Evolutionary conservation across 164 flowering plant genomes (phyloP), one percentile per base, ranked within the genome.

Genomic region (Houttuynia cordata): DNA sequence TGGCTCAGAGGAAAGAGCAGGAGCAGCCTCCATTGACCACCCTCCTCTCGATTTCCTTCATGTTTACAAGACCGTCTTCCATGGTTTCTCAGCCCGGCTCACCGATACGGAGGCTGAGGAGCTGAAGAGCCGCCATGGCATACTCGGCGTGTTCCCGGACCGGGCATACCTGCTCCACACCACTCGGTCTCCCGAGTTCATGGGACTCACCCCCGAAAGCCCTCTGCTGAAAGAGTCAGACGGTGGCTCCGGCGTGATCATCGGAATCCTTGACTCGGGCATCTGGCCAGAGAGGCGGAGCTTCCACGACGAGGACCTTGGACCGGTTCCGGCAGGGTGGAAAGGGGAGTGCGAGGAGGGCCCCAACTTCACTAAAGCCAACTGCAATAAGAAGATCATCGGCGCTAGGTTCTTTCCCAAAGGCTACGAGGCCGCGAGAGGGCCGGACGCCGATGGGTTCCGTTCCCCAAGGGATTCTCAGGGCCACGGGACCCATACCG

Each of bases 401-500:
- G 86, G 89, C 0, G 86, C 84, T 0, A 62, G 80, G 24, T 74
- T 57, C 49, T 83, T 77, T 51, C 10, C 62, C 10, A 57, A 34
- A 0, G 83, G 81, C 0, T 69, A 66, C 34, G 72, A 70, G 13
- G 74, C 72, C 10, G 47, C 41, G 17, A 8, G 24, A 0, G 76
- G 73, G 1, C 8, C 5, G 34, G 34, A 14, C 2, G 51, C 67
- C 1, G 49, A 3, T 0, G 77, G 58, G 1, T 10, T 66, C 14
- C 55, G 17, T 39, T 59, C 68, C 1, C 55, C 80, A 0, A 64
- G 79, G 24, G 86, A 84, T 45, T 13, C 58, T 7, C 56, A 63
- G 4, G 85, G 89, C 5, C 89, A 84, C 53, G 89, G 86, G 1
- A 82, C 86, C 18, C 89, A 84, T 67, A 80, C 85, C 0, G 82